Evolutionary conservation across 2,329 filamentous ascomycete species (phyloP).

Genomic region (Ophiostoma sp.): DNA sequence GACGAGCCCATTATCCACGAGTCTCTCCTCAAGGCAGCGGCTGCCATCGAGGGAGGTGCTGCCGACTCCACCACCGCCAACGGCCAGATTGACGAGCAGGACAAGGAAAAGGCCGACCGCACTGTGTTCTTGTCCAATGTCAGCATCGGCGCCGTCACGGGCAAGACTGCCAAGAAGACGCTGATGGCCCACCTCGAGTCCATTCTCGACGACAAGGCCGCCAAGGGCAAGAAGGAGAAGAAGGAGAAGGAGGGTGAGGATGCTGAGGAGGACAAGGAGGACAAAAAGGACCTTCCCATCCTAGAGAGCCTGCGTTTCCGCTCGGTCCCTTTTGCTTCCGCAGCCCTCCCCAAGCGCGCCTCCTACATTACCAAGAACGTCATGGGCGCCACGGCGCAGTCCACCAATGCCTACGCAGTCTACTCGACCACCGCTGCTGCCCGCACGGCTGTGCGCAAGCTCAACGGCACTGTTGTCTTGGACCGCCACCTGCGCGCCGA

Average conservation of each 20-base stretch:
- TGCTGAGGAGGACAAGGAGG: slow-evolving; percentile 77
- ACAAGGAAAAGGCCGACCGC: slow-evolving; percentile 75
- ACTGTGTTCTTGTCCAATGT: slow-evolving; percentile 95
- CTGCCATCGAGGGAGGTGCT: slow-evolving; percentile 39
- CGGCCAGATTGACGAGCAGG: slow-evolving; percentile 46
- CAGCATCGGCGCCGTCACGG: slow-evolving; percentile 76
- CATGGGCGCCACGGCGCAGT: slow-evolving; percentile 88
- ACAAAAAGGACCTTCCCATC: slow-evolving; percentile 56
- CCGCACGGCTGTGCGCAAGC: slow-evolving; percentile 68
- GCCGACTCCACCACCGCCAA: slow-evolving; percentile 39
- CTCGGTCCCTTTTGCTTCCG: slow-evolving; percentile 80
- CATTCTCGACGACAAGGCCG: slow-evolving; percentile 55
- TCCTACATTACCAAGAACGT: slow-evolving; percentile 88
- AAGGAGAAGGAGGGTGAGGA: slow-evolving; percentile 5
- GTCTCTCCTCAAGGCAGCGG: slow-evolving; percentile 28
- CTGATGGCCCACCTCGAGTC: slow-evolving; percentile 77
- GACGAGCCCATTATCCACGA: slow-evolving; percentile 24
- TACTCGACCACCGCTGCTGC: slow-evolving; percentile 76
- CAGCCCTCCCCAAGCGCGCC: slow-evolving; percentile 84
- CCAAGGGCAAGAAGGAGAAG: slow-evolving; percentile 9
- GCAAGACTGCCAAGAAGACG: slow-evolving; percentile 76
- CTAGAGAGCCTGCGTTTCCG: slow-evolving; percentile 92
- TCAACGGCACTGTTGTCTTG: slow-evolving; percentile 84
- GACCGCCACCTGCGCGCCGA: slow-evolving; percentile 89
- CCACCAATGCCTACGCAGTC: slow-evolving; percentile 91